Conservation (phyloP, 352 stramenopile species). For the Phytophthora hybrid region DNA sequence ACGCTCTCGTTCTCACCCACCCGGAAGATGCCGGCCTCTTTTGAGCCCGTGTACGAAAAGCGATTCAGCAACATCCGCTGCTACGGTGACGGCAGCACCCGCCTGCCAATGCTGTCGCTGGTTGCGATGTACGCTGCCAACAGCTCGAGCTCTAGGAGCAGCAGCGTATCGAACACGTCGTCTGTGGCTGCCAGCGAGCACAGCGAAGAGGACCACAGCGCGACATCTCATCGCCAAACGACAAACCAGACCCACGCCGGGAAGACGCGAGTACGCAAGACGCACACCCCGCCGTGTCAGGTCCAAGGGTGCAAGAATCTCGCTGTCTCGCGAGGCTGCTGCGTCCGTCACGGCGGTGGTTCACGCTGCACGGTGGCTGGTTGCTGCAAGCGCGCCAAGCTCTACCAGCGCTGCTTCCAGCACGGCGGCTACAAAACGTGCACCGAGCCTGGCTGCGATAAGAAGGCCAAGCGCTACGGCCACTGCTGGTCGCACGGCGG, state of each 20-base stretch:
- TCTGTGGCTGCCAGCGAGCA: conserved; percentile 21
- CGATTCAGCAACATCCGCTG: conserved; percentile 19
- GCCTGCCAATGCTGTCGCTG: conserved; percentile 24
- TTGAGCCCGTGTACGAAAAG: conserved; percentile 20
- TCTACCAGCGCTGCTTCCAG: conserved; percentile 76
- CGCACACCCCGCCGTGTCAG: conserved; percentile 61
- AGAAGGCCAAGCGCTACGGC: conserved; percentile 74
- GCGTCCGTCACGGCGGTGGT: conserved; percentile 60
- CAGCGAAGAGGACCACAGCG: conserved; percentile 5
- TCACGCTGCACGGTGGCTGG: conserved; percentile 49
- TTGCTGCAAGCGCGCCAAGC: conserved; percentile 59
- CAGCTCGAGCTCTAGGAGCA: conserved; percentile 11
- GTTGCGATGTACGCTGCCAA: conserved; percentile 27
- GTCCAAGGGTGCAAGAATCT: conserved; percentile 71
- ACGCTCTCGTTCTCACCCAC: conserved; percentile 29
- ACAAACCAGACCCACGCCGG: conserved; percentile 3
- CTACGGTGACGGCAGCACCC: conserved; percentile 24
- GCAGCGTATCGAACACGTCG: conserved; percentile 2
- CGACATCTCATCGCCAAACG: not conserved
- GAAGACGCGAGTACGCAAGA: conserved; percentile 41
- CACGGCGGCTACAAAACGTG: conserved; percentile 76
- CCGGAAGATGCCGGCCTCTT: conserved; percentile 39
- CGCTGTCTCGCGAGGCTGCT: conserved; percentile 57
- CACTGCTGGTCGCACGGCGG: conserved; percentile 80
- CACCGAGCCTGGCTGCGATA: conserved; percentile 59